Evolutionary conservation across 805 yeast species (phyloP).

Genomic region (Zygotorulaspora danielsina): DNA sequence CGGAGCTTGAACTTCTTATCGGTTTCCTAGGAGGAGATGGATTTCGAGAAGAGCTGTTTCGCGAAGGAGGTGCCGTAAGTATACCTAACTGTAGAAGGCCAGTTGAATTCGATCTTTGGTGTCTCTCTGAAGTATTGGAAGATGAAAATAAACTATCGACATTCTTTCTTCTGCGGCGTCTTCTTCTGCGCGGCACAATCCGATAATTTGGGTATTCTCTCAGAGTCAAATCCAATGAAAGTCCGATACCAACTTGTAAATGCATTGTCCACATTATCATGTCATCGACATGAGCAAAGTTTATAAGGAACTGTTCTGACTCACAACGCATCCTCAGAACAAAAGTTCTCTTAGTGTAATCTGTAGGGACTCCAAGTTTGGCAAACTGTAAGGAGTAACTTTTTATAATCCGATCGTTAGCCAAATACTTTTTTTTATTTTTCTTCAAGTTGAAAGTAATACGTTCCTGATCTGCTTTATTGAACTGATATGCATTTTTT

Average conservation of each 20-base stretch:
- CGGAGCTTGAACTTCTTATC: slow-evolving; percentile 10
- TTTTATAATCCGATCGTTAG: slow-evolving; percentile 42
- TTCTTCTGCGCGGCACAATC: slow-evolving; percentile 73
- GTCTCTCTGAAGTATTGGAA: background rate
- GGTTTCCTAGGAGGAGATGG: slow-evolving; percentile 2
- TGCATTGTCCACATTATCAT: slow-evolving; percentile 77
- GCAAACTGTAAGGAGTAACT: slow-evolving; percentile 83
- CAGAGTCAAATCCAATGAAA: slow-evolving; percentile 68
- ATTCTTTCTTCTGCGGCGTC: slow-evolving; percentile 38
- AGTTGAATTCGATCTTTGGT: slow-evolving; percentile 4
- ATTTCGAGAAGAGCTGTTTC: background rate
- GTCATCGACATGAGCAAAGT: slow-evolving; percentile 56
- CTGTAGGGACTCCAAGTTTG: slow-evolving; percentile 77
- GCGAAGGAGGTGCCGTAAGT: background rate
- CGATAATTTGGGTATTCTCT: slow-evolving; percentile 73
- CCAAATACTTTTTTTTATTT: slow-evolving; percentile 28
- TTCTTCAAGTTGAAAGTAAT: slow-evolving; percentile 20
- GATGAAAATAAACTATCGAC: slow-evolving; percentile 12
- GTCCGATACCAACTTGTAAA: slow-evolving; percentile 69
- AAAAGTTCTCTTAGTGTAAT: slow-evolving; percentile 65
- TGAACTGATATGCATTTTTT: slow-evolving; percentile 25
- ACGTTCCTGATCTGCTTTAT: slow-evolving; percentile 28
- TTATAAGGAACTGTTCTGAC: slow-evolving; percentile 72
- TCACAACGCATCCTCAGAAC: slow-evolving; percentile 76
- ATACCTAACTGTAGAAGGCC: slow-evolving; percentile 1